phyloP scores from a whole-genome alignment of 768 basidiomycete species.

The Auricularia sp. region DNA sequence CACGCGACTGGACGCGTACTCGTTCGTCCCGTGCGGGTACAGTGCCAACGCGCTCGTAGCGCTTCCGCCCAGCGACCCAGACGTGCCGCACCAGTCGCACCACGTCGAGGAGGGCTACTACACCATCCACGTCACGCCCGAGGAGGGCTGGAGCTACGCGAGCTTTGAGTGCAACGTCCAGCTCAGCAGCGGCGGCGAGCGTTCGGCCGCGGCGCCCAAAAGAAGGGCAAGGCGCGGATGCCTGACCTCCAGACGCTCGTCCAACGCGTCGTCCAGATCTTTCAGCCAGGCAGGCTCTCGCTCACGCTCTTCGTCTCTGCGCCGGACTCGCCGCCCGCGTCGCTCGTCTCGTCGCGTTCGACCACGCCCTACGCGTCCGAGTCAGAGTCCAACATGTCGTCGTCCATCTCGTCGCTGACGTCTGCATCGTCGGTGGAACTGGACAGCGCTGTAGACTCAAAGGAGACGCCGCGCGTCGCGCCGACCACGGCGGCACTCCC shows the following conservation, averaged over 20 bases:
- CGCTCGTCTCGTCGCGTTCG: constrained; percentile 12
- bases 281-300: constrained; percentile 76
- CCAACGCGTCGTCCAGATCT: constrained; percentile 83
- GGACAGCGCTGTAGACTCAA: constrained; percentile 8
- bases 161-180: constrained; percentile 99
- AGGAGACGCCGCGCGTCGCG: constrained; percentile 29
- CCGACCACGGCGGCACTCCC: constrained; percentile 35
- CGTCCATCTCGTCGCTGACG: neutral
- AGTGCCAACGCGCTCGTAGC: constrained; percentile 77
- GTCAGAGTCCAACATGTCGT: neutral
- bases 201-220: constrained; percentile 7
- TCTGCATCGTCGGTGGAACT: neutral
- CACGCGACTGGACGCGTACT: constrained; percentile 84
- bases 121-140: constrained; percentile 97
- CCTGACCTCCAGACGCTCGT: constrained; percentile 77
- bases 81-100: constrained; percentile 1
- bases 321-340: constrained; percentile 1
- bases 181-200: constrained; percentile 27
- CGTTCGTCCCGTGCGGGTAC: constrained; percentile 93
- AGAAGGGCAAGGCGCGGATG: constrained; percentile 23
- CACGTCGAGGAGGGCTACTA: constrained; percentile 78
- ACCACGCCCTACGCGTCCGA: neutral
- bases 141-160: constrained; percentile 96
- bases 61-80: constrained; percentile 47
- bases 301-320: constrained; percentile 79